Evolutionary conservation across 495 filamentous ascomycete species (phyloP).

Genomic region (Penicillium paradoxum): DNA sequence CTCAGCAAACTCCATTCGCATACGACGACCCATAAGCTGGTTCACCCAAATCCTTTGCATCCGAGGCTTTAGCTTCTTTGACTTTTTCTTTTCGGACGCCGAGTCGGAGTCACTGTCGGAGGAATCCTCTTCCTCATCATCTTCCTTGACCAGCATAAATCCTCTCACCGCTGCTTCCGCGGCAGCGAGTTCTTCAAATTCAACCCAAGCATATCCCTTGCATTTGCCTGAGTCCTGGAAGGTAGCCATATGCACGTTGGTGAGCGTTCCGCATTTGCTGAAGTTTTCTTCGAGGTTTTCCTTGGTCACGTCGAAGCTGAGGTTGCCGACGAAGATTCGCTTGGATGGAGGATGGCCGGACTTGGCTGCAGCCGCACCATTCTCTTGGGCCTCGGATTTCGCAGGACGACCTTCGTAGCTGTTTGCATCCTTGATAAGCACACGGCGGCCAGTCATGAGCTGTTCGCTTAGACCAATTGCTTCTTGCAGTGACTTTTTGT

Average conservation of each 20-base stretch:
- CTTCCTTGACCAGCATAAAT: constrained; percentile 61
- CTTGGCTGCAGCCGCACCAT: constrained; percentile 26
- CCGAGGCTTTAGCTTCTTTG: constrained; percentile 51
- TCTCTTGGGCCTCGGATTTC: constrained; percentile 46
- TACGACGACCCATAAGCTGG: constrained; percentile 64
- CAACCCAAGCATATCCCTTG: constrained; percentile 94
- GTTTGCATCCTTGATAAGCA: constrained; percentile 88
- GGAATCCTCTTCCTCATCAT: constrained; percentile 51
- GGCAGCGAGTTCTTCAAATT: constrained; percentile 72
- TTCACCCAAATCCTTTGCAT: constrained; percentile 78
- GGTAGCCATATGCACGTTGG: constrained; percentile 78
- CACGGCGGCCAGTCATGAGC: constrained; percentile 64
- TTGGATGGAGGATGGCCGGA: constrained; percentile 59
- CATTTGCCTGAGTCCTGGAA: constrained; percentile 98
- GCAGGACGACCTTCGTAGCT: constrained; percentile 75
- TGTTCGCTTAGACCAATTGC: constrained; percentile 78
- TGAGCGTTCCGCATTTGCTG: constrained; percentile 71
- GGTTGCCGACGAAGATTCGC: constrained; percentile 88
- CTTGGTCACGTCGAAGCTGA: constrained; percentile 78
- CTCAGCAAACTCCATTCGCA: constrained; percentile 92
- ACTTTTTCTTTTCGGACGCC: constrained; percentile 29
- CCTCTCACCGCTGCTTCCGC: constrained; percentile 78
- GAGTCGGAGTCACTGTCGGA: constrained; percentile 34
- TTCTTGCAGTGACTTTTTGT: constrained; percentile 56
- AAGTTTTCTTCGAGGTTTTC: constrained; percentile 77